phyloP scores from a whole-genome alignment of 2,329 filamentous ascomycete species.

The Exophiala calicioides region DNA sequence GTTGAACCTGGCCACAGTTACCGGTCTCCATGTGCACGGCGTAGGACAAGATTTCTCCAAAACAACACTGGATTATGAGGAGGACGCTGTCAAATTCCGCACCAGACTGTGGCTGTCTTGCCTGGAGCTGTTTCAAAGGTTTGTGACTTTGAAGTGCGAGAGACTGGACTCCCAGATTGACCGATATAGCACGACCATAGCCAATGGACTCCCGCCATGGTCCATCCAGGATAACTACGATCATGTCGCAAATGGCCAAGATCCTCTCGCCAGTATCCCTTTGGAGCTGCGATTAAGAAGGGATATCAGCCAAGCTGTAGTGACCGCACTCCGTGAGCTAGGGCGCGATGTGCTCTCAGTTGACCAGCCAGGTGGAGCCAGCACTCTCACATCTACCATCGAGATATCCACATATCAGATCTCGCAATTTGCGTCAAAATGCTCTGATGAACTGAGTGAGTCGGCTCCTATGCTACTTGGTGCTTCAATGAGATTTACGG shows the following conservation, averaged over 20 bases:
- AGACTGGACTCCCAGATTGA: no score
- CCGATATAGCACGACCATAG: not conserved
- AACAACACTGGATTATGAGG: not conserved
- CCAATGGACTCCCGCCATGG: slow-evolving; percentile 13
- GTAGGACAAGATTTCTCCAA: slow-evolving; percentile 13
- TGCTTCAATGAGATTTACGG: not conserved
- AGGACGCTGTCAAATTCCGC: not conserved
- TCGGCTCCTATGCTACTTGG: not conserved
- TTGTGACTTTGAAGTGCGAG: no score
- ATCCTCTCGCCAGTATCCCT: not conserved
- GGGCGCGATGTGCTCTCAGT: not conserved
- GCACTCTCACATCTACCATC: slow-evolving; percentile 2
- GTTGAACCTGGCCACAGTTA: slow-evolving; percentile 2
- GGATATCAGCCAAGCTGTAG: not conserved
- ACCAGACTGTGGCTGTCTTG: slow-evolving; percentile 8
- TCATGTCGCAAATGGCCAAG: not conserved
- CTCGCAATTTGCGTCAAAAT: slow-evolving; percentile 3
- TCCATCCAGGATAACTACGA: slow-evolving; percentile 12
- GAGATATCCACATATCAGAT: not conserved
- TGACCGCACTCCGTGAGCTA: not conserved
- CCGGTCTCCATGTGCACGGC: slow-evolving; percentile 10
- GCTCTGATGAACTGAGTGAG: slow-evolving; percentile 3
- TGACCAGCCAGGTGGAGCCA: slow-evolving; percentile 1
- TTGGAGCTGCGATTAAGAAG: slow-evolving; percentile 6
- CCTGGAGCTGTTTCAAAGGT: slow-evolving; percentile 11